Evolutionary conservation across 2,329 filamentous ascomycete species (phyloP).

Genomic region (Tolypocladium album): DNA sequence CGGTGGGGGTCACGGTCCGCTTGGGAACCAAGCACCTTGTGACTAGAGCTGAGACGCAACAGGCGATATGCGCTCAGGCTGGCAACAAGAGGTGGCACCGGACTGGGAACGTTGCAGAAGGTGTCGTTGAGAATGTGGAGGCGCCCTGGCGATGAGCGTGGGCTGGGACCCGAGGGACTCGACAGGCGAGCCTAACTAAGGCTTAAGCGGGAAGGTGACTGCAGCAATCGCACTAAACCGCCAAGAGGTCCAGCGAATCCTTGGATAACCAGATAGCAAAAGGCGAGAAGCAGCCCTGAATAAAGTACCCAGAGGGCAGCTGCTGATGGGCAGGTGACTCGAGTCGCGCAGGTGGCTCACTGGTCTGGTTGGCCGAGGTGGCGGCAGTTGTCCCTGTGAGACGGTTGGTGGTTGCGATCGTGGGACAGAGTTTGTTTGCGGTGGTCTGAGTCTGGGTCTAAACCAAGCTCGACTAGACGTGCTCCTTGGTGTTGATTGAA

Average conservation of each 20-base stretch:
- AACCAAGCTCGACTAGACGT: not conserved
- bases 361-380: not conserved
- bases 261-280: not conserved
- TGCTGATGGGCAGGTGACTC: not conserved
- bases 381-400: not conserved
- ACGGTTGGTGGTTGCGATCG: not conserved
- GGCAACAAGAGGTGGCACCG: not conserved
- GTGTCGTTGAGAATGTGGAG: not conserved
- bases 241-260: not conserved
- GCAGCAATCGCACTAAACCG: not conserved
- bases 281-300: not conserved
- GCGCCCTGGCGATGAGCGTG: not conserved
- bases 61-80: not conserved
- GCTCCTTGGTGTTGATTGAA: not conserved
- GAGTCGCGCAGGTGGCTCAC: not conserved
- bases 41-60: not conserved
- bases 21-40: not conserved
- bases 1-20: not conserved
- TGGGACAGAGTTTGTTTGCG: not conserved
- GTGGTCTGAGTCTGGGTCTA: not conserved
- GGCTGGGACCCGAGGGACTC: not conserved
- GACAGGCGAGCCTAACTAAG: not conserved
- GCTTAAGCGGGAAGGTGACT: constrained; percentile 9
- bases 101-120: constrained; percentile 6
- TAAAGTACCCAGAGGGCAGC: not conserved